A percentile compares a stretch with the other conserved stretches of the same genome.
phyloP scores from a whole-genome alignment of 768 basidiomycete species.

The Cyathus striatus region DNA sequence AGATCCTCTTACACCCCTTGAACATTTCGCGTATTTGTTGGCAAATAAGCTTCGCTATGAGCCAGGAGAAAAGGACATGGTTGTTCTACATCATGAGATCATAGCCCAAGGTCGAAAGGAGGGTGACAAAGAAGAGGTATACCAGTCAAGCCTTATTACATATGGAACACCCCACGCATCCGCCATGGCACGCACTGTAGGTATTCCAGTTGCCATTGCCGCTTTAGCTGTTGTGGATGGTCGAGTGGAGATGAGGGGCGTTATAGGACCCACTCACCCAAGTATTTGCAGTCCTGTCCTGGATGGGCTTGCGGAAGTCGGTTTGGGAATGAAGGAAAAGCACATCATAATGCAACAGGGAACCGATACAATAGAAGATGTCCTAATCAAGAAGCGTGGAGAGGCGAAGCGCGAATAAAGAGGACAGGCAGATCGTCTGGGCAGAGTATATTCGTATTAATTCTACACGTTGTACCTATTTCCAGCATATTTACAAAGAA shows the following conservation, averaged over 20 bases:
- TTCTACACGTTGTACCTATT: too few species aligned
- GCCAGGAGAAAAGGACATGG: conserved; percentile 77
- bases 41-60: conserved; percentile 66
- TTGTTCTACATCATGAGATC: conserved; percentile 82
- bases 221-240: conserved; percentile 70
- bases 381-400: neutral
- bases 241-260: conserved; percentile 46
- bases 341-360: neutral
- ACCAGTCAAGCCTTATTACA: conserved; percentile 62
- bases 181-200: conserved; percentile 91
- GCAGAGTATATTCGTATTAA: too few species aligned
- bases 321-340: conserved; percentile 43
- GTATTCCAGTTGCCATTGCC: conserved; percentile 83
- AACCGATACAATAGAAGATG: neutral
- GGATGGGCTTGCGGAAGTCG: conserved; percentile 48
- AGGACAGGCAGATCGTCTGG: too few species aligned
- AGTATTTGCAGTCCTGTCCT: conserved; percentile 63
- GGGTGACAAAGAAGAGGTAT: conserved; percentile 34
- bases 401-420: neutral
- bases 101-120: conserved; percentile 31
- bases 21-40: conserved; percentile 70
- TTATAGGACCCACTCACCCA: conserved; percentile 58
- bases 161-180: conserved; percentile 55
- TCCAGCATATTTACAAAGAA: too few species aligned
- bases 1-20: conserved; percentile 48